Conservation (phyloP, 257 asterid genomes). For the Coffea eugenioides region DNA sequence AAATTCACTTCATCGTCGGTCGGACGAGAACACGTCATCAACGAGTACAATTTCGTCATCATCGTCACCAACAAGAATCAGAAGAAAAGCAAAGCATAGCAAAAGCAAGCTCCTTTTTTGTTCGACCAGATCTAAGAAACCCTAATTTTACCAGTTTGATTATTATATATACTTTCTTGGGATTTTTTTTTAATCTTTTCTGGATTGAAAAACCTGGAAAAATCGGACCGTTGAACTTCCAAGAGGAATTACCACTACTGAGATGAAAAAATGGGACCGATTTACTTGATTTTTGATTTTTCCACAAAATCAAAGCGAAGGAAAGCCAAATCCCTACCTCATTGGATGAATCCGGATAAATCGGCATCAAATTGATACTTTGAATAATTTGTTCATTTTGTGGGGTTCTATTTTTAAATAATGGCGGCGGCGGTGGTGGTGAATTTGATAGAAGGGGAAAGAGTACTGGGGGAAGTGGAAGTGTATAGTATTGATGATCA, state of each 20-base stretch:
- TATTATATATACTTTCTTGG: constrained; percentile 2
- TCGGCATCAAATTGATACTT: constrained; percentile 8
- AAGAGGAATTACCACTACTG: constrained; percentile 16
- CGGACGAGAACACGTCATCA: background rate
- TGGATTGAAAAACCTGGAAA: constrained; percentile 38
- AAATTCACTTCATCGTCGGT: background rate
- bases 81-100: constrained; percentile 5
- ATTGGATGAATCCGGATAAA: constrained; percentile 30
- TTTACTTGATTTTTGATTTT: constrained; percentile 32
- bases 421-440: constrained; percentile 47
- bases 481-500: constrained; percentile 38
- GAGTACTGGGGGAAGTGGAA: constrained; percentile 78
- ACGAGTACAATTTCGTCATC: constrained; percentile 32
- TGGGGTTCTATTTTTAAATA: background rate
- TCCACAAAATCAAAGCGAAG: constrained; percentile 3
- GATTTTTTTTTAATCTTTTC: background rate
- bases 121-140: constrained; percentile 30
- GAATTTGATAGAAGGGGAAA: constrained; percentile 69
- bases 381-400: background rate
- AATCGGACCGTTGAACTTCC: constrained; percentile 34
- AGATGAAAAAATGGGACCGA: constrained; percentile 31
- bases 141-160: constrained; percentile 20
- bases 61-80: constrained; percentile 28
- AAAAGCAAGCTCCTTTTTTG: background rate
- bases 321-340: background rate